Evolutionary conservation across 2,329 filamentous ascomycete species (phyloP), one percentile per base, ranked within the genome.

Genomic region (Phyllosticta citrichinensis): DNA sequence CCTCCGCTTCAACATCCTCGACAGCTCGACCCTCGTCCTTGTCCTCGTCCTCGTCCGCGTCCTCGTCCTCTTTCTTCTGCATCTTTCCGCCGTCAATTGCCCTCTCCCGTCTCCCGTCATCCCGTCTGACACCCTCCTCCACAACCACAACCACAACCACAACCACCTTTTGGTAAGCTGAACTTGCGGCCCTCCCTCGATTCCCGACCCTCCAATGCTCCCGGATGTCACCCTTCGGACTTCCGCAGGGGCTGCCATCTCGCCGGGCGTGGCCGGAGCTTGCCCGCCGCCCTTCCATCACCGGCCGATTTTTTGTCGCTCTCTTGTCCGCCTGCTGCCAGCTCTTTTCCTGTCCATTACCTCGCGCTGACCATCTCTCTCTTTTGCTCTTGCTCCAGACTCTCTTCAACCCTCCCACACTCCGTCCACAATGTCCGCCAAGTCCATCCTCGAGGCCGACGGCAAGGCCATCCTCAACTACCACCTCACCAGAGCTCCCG

Each of bases 381-480:
- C 53, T 56, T 56, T 35, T 60, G 11, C 17, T 55, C 53, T 52
- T 27, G 17, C 52, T 55, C 5, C 30, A 54, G 22, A 33, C 22
- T 50, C 51, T 50, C 33, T 22, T 61, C 52, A 33, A 61, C 19
- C n/a, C 52, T 58, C 52, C 57, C 20, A 25, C 53, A 55, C 40
- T 25, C 53, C 55, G 63, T 64, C 57, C 66, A 83, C 73, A 73
- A 95, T 95, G 91, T 91, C 90, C 76, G 90, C 94, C 79, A 99
- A 99, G 82, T 89, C 93, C 69, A 97, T 99, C 76, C 81, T 89
- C 83, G 94, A 99, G 84, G 93, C 93, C 83, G 94, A 99, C 82
- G 94, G 94, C 86, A 99, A 99, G 89, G 94, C 94, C 85, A 97
- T 99, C 83, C 85, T 99, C 85, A 97, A 97, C 89, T 99, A 97